A percentile compares a stretch with the other conserved stretches of the same genome.
These are phyloP conservation scores for Solanum bulbocastanum DNA, from an alignment of 257 asterid species.

Conservation along the genomic window DNA sequence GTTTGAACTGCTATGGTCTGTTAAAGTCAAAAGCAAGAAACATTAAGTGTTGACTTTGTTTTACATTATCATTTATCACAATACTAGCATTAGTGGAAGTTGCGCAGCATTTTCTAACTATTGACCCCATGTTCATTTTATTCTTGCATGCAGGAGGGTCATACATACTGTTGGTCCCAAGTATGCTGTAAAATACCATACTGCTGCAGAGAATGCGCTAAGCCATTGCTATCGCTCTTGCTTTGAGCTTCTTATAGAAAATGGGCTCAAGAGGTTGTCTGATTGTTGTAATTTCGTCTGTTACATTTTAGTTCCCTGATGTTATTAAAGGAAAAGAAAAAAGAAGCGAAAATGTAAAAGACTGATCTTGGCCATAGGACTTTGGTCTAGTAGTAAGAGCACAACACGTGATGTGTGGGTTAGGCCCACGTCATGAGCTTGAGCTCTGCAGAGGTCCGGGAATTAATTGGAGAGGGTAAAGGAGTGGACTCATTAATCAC, in stretches of 20 bases:
- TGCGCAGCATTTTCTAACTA: not conserved
- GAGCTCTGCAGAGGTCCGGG: not conserved
- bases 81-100: not conserved
- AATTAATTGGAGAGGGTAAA: not conserved
- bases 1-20: not conserved
- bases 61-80: not conserved
- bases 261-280: constrained; percentile 61
- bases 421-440: not conserved
- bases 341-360: not conserved
- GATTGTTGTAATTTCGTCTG: not conserved
- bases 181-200: constrained; percentile 92
- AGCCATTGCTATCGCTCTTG: constrained; percentile 82
- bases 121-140: not conserved
- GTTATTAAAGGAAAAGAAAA: not conserved
- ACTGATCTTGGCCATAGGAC: not conserved
- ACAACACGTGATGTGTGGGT: not conserved
- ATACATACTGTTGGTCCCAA: constrained; percentile 98
- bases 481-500: not conserved
- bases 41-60: not conserved
- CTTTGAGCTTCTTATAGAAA: constrained; percentile 31
- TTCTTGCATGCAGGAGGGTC: constrained; percentile 64
- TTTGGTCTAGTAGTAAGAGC: not conserved
- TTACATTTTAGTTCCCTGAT: not conserved
- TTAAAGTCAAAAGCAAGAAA: not conserved
- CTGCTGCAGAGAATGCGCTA: constrained; percentile 96